Evolutionary conservation across 2,329 filamentous ascomycete species (phyloP).

Genomic region (Zalaria obscura): DNA sequence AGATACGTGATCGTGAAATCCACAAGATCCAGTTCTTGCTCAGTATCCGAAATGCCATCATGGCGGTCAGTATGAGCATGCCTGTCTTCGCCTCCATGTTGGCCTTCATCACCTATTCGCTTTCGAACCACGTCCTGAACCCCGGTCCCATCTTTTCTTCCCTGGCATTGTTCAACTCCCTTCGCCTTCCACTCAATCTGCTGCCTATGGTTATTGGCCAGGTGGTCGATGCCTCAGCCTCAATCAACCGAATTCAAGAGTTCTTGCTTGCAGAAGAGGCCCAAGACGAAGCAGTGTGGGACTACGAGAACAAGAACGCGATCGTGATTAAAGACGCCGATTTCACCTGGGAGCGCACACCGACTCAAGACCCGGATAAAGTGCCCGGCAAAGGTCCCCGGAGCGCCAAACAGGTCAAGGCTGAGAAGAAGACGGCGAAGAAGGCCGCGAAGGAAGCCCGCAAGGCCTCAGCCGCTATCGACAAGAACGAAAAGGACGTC

Average conservation of each 20-base stretch:
- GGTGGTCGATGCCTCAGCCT: conserved; percentile 78
- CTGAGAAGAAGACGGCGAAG: conserved; percentile 23
- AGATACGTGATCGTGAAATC: conserved; percentile 66
- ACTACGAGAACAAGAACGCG: conserved; percentile 36
- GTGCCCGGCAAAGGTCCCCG: conserved; percentile 14
- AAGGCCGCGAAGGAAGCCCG: conserved; percentile 14
- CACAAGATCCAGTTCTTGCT: conserved; percentile 70
- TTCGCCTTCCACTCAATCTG: conserved; percentile 80
- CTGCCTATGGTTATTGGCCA: conserved; percentile 80
- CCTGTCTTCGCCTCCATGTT: conserved; percentile 94
- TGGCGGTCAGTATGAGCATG: conserved; percentile 69
- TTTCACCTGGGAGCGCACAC: conserved; percentile 74
- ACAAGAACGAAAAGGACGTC: conserved; percentile 10
- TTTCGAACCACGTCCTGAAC: conserved; percentile 51
- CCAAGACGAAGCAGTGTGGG: conserved; percentile 51
- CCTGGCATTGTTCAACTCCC: conserved; percentile 79
- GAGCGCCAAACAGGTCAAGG: conserved; percentile 29
- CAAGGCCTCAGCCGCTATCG: conserved; percentile 15
- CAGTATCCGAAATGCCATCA: conserved; percentile 71
- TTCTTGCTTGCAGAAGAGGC: conserved; percentile 79
- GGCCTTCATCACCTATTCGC: conserved; percentile 67
- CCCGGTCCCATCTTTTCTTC: conserved; percentile 84
- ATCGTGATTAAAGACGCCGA: conserved; percentile 57
- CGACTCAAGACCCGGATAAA: conserved; percentile 34
- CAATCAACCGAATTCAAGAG: conserved; percentile 71